phyloP scores from a whole-genome alignment of 2,329 filamentous ascomycete species.

The Aspergillus sp. region DNA sequence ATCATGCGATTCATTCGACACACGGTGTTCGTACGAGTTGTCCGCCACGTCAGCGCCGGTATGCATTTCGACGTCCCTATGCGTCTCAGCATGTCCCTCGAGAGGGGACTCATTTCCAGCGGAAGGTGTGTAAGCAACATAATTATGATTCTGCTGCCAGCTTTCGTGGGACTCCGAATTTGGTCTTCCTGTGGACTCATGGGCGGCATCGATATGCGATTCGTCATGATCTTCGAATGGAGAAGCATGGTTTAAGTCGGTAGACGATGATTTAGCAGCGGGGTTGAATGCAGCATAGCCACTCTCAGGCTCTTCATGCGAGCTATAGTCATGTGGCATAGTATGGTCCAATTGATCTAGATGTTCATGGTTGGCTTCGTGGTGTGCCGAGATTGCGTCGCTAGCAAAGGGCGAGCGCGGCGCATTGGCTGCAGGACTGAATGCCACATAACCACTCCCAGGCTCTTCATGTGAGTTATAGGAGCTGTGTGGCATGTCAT shows the following conservation, averaged over 20 bases:
- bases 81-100: neutral
- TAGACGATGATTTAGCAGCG: neutral
- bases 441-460: neutral
- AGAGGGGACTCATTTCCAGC: neutral
- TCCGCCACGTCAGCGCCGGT: neutral
- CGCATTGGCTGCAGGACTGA: neutral
- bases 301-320: too few relatives aligned
- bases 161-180: neutral
- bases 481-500: too few relatives aligned
- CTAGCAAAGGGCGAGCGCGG: too few relatives aligned
- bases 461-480: too few relatives aligned
- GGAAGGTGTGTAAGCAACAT: neutral
- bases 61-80: neutral
- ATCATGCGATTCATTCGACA: neutral
- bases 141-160: neutral
- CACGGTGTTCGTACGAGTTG: neutral
- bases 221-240: neutral
- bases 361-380: too few relatives aligned
- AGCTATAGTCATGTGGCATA: too few relatives aligned
- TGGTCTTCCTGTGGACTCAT: neutral
- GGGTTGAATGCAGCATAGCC: constrained; percentile 24
- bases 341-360: too few relatives aligned
- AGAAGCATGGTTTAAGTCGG: neutral
- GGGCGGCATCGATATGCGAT: neutral
- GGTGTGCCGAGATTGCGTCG: too few relatives aligned